Conservation (phyloP, 192 early-diverging fungal genomes). For the Bifiguratus adelaidae region DNA sequence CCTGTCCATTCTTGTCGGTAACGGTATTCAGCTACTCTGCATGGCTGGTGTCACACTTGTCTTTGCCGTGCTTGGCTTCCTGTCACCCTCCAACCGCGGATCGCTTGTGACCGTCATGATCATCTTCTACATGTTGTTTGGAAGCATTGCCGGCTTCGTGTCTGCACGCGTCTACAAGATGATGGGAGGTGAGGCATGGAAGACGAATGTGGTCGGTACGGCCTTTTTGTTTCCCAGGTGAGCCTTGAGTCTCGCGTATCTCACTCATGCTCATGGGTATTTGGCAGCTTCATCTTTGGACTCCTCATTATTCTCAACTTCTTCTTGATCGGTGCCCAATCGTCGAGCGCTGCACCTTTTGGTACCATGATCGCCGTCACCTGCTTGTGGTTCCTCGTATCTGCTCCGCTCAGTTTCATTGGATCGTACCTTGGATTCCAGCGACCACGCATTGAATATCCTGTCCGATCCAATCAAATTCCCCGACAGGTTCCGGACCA, state of each 20-base stretch:
- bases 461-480: conserved; percentile 88
- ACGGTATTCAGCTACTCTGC: conserved; percentile 69
- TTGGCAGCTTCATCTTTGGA: conserved; percentile 38
- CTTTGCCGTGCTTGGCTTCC: conserved; percentile 93
- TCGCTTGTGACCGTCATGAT: conserved; percentile 89
- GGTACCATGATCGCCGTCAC: conserved; percentile 74
- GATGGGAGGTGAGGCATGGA: conserved; percentile 85
- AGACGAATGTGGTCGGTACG: conserved; percentile 70
- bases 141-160: conserved; percentile 77
- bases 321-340: conserved; percentile 66
- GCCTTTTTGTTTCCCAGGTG: conserved; percentile 74
- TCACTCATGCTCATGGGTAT: neutral
- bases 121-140: conserved; percentile 85
- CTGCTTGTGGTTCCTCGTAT: conserved; percentile 73
- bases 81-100: conserved; percentile 86
- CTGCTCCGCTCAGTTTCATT: conserved; percentile 72
- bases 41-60: conserved; percentile 64
- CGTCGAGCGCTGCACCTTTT: conserved; percentile 85
- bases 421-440: conserved; percentile 67
- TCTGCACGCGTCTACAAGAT: conserved; percentile 90
- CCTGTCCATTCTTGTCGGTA: conserved; percentile 75
- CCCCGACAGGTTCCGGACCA: conserved; percentile 90
- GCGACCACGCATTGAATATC: conserved; percentile 54
- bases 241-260: conserved; percentile 1
- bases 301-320: conserved; percentile 70